Evolutionary conservation across 345 rosid genomes (phyloP).

Genomic region (Salix arbutifolia): DNA sequence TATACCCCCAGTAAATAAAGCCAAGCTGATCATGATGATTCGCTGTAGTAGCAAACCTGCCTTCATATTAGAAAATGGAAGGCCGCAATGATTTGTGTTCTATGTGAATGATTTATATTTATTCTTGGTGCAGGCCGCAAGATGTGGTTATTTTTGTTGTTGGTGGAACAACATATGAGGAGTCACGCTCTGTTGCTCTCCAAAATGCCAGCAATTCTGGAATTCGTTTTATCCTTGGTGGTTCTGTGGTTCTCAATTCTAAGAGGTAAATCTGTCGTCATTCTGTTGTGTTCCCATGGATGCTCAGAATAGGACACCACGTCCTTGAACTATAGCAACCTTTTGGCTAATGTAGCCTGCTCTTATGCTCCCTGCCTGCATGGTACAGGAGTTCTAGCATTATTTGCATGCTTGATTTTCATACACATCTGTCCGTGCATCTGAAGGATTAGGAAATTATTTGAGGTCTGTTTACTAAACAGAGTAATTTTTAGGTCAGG

Average conservation of each 20-base stretch:
- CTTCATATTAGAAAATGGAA: background rate
- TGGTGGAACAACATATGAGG: slow-evolving; percentile 98
- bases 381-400: background rate
- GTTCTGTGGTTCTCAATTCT: slow-evolving; percentile 71
- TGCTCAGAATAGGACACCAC: background rate
- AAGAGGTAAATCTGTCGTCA: slow-evolving; percentile 50
- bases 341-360: background rate
- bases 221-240: slow-evolving; percentile 84
- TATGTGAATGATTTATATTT: background rate
- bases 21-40: background rate
- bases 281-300: background rate
- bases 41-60: background rate
- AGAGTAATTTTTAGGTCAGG: background rate
- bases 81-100: background rate
- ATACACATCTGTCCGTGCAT: background rate
- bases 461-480: too few species aligned
- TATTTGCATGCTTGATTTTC: background rate
- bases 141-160: slow-evolving; percentile 88
- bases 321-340: background rate
- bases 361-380: background rate
- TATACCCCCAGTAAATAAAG: background rate
- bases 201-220: slow-evolving; percentile 78
- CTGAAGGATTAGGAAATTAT: background rate
- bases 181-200: slow-evolving; percentile 74
- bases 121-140: slow-evolving; percentile 59